These are phyloP conservation scores for Pyrenophora seminiperda DNA, from an alignment of 2,329 filamentous ascomycete genomes.

Conservation along the genomic window DNA sequence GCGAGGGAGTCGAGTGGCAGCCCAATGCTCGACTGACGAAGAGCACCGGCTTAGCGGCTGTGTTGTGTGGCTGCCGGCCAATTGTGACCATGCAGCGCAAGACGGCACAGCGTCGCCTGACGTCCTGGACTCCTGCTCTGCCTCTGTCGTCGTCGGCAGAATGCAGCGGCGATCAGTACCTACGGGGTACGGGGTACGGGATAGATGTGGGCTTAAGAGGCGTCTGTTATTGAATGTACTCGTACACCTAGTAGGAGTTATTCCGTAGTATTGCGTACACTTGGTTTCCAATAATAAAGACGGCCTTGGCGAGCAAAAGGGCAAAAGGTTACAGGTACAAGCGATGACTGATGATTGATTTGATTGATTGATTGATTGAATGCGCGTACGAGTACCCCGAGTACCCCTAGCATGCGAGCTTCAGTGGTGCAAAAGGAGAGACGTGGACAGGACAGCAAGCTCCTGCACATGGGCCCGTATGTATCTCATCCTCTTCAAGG, in stretches of 20 bases:
- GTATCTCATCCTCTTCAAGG: too few relatives aligned
- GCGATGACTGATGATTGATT: slow-evolving; percentile 1
- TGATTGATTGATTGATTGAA: not conserved
- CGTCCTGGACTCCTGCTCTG: not conserved
- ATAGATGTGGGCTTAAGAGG: slow-evolving; percentile 1
- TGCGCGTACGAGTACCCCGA: not conserved
- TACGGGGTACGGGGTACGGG: not conserved
- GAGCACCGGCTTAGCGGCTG: slow-evolving; percentile 27
- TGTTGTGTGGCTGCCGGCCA: slow-evolving; percentile 33
- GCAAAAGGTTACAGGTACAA: slow-evolving; percentile 20
- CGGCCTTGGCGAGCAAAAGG: slow-evolving; percentile 30
- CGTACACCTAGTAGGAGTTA: too few relatives aligned
- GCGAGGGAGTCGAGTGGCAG: slow-evolving; percentile 13
- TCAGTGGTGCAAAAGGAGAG: not conserved
- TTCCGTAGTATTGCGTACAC: slow-evolving; percentile 17
- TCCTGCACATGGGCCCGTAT: not conserved
- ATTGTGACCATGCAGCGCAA: slow-evolving; percentile 26
- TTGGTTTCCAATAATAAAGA: slow-evolving; percentile 29
- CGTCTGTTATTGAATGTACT: slow-evolving; percentile 7
- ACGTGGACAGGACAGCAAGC: not conserved
- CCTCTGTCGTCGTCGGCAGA: slow-evolving; percentile 6
- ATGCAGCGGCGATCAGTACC: slow-evolving; percentile 14
- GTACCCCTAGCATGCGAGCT: too few relatives aligned
- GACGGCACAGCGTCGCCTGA: slow-evolving; percentile 35
- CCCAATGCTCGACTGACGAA: slow-evolving; percentile 28